Evolutionary conservation across 2,329 filamentous ascomycete genomes (phyloP), one percentile per base, ranked within the genome.

Genomic region (Rutstroemia sp.): DNA sequence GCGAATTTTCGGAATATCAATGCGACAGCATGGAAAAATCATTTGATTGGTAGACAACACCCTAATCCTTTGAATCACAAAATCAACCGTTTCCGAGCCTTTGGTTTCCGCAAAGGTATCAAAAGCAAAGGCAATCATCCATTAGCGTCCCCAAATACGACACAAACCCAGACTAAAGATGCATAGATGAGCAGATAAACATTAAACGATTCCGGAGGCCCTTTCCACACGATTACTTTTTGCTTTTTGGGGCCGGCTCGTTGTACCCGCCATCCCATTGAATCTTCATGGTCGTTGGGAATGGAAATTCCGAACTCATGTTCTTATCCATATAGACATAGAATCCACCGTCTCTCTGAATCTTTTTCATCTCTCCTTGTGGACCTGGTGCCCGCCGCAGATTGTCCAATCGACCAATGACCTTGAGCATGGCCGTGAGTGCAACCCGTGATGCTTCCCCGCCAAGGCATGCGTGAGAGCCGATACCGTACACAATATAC

Each of bases 401-500:
- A 23, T 60, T 60, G 18, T 60, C 53, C 3, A 61, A 47, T 18
- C 56, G 42, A 2, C 48, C 54, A 12, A 60, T 50, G 2, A 53
- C 53, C 42, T 58, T 60, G 0, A 56, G 37, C 52, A 90, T 75
- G 1, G 84, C 86, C 0, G 90, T 74, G 57, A 79, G 83, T 1
- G 77, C 73, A 16, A 49, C 51, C 7, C 14, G 16, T 27, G 42
- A 45, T 5, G 76, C 73, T n/a, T 79, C 73, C 61, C 74, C 75
- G 1, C 85, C 86, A 0, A 91, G 74, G 59, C 80, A 84, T 1
- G 77, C 73, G 64, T 88, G 82, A 4, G 83, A 77, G 0, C 85
- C 86, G 0, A 78, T 72, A 9, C 81, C 81, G 61, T 85, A 83
- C 69, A 82, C 78, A 60, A 88, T 77, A 68, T 91, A 90, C 0